A percentile compares a stretch with the other conserved stretches of the same genome.
These are phyloP conservation scores for Penicillium griseofulvum DNA, from an alignment of 2,329 filamentous ascomycete genomes.

Conservation along the genomic window DNA sequence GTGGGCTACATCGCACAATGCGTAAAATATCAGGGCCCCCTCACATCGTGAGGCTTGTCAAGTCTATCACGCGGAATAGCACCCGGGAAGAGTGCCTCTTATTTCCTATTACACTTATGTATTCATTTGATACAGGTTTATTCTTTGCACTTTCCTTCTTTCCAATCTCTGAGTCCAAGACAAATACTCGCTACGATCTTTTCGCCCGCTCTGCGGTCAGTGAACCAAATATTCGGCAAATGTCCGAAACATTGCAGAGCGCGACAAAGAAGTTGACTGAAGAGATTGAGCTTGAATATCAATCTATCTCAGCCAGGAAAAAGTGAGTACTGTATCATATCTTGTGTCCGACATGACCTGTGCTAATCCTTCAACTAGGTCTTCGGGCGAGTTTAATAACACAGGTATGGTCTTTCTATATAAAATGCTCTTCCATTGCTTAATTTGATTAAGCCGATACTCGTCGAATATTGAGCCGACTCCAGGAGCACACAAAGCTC, in stretches of 20 bases:
- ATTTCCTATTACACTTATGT: constrained; percentile 27
- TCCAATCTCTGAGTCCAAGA: constrained; percentile 26
- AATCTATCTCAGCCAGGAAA: background rate
- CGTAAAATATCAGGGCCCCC: constrained; percentile 2
- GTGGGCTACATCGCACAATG: constrained; percentile 5
- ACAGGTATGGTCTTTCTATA: background rate
- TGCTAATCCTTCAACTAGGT: background rate
- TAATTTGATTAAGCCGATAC: background rate
- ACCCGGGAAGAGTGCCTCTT: constrained; percentile 4
- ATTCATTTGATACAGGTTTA: constrained; percentile 16
- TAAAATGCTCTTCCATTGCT: accelerated
- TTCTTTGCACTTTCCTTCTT: constrained; percentile 29
- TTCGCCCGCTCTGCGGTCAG: constrained; percentile 12
- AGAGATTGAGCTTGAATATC: constrained; percentile 18
- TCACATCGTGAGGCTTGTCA: background rate
- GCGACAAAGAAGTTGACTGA: background rate
- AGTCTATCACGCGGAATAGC: background rate
- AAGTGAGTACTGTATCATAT: constrained; percentile 1
- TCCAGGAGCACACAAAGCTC: constrained; percentile 25
- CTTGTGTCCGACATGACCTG: background rate
- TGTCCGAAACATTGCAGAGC: background rate
- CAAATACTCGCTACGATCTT: constrained; percentile 33
- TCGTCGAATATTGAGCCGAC: constrained; percentile 14
- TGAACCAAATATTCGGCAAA: background rate
- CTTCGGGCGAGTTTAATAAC: background rate